phyloP scores from a whole-genome alignment of 352 stramenopile species.

The Achlya hypogyna region DNA sequence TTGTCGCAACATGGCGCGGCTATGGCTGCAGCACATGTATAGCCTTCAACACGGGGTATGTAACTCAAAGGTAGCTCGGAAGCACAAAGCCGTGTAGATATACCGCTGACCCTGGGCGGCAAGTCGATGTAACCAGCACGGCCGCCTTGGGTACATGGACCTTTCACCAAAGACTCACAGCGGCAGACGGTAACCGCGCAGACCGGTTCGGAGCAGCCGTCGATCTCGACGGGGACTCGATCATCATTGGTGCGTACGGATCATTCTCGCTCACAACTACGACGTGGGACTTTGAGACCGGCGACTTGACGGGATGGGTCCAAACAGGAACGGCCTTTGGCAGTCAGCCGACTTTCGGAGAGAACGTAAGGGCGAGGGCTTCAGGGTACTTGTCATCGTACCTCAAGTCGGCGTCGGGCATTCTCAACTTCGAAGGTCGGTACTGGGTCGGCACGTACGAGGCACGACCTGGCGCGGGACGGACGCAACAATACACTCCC shows the following conservation, averaged over 20 bases:
- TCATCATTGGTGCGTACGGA: constrained; percentile 57
- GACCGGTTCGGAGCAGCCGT: constrained; percentile 73
- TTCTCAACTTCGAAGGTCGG: constrained; percentile 52
- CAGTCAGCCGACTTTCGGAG: constrained; percentile 91
- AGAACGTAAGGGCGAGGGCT: constrained; percentile 86
- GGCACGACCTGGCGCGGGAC: constrained; percentile 64
- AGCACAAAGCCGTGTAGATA: constrained; percentile 5
- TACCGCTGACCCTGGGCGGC: constrained; percentile 36
- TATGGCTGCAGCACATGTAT: constrained; percentile 58
- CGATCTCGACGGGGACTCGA: constrained; percentile 63
- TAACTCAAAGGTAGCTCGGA: neutral
- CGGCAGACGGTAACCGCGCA: constrained; percentile 59
- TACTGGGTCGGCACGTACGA: constrained; percentile 96
- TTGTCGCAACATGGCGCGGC: constrained; percentile 50
- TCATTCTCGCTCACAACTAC: constrained; percentile 72
- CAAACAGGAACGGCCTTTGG: constrained; percentile 90
- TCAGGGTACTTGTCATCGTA: constrained; percentile 47
- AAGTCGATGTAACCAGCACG: constrained; percentile 46
- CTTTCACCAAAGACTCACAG: constrained; percentile 43
- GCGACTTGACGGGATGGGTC: constrained; percentile 89
- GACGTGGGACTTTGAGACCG: constrained; percentile 97
- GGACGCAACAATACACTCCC: constrained; percentile 29
- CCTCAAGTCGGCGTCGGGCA: neutral
- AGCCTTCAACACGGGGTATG: constrained; percentile 56
- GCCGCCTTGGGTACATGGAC: constrained; percentile 49